Evolutionary conservation across 2,329 filamentous ascomycete genomes (phyloP).

Genomic region (Capronia epimyces): DNA sequence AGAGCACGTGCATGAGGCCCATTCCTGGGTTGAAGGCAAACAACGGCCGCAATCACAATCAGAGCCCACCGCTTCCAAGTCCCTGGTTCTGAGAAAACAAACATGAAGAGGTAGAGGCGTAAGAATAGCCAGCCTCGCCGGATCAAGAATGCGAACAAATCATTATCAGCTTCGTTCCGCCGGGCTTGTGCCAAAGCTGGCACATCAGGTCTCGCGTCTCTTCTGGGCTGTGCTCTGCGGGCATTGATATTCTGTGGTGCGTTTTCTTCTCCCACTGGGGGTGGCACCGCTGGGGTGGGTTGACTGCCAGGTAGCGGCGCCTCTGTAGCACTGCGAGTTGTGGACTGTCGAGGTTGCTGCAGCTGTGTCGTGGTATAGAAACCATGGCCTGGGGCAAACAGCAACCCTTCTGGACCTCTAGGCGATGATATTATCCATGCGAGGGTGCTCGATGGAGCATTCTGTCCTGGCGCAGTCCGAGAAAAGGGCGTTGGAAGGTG

Average conservation of each 20-base stretch:
- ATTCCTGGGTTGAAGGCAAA: constrained; percentile 41
- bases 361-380: neutral
- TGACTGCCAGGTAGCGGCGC: neutral
- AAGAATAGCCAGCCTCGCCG: constrained; percentile 54
- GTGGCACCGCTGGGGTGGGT: neutral
- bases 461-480: neutral
- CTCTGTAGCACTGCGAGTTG: neutral
- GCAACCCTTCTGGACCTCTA: constrained; percentile 24
- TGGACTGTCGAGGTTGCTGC: neutral
- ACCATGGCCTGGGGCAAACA: constrained; percentile 24
- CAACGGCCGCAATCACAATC: constrained; percentile 36
- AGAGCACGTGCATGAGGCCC: constrained; percentile 36
- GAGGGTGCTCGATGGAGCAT: constrained; percentile 6
- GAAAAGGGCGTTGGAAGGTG: constrained; percentile 4
- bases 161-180: constrained; percentile 26
- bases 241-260: neutral
- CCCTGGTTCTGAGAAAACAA: constrained; percentile 51
- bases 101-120: constrained; percentile 54
- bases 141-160: constrained; percentile 39
- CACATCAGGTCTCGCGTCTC: constrained; percentile 1
- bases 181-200: constrained; percentile 10
- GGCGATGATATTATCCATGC: constrained; percentile 27
- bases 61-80: constrained; percentile 42
- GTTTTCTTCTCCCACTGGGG: neutral
- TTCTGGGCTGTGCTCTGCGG: constrained; percentile 5